These are phyloP conservation scores for Malassezia cuniculi DNA, from an alignment of 1,284 basidiomycete species.

Conservation along the genomic window DNA sequence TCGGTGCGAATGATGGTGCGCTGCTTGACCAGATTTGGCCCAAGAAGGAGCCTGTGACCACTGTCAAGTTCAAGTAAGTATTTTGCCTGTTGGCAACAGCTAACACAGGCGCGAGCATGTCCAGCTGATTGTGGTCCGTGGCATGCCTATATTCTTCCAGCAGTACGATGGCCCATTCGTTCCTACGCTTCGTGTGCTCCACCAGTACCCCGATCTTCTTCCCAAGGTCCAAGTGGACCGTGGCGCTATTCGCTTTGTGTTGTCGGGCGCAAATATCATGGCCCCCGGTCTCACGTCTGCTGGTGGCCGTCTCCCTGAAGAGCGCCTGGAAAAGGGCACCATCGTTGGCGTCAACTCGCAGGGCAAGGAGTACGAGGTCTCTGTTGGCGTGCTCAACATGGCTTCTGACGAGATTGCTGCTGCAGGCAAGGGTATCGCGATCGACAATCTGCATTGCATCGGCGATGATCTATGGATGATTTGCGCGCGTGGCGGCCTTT, in stretches of 20 bases:
- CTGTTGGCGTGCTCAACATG: conserved; percentile 71
- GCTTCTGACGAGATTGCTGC: conserved; percentile 75
- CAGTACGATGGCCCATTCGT: conserved; percentile 87
- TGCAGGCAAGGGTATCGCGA: conserved; percentile 77
- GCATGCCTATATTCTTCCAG: conserved; percentile 85
- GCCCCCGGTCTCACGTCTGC: conserved; percentile 77
- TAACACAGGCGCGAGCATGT: conserved; percentile 74
- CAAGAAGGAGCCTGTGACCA: conserved; percentile 86
- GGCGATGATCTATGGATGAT: conserved; percentile 50
- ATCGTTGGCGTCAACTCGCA: conserved; percentile 82
- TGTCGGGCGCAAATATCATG: conserved; percentile 54
- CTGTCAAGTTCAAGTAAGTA: conserved; percentile 75
- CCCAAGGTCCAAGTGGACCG: conserved; percentile 82
- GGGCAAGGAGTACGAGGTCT: conserved; percentile 87
- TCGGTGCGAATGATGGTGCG: conserved; percentile 50
- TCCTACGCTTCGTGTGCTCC: conserved; percentile 74
- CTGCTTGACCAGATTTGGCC: conserved; percentile 85
- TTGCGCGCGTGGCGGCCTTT: conserved; percentile 10
- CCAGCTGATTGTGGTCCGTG: conserved; percentile 75
- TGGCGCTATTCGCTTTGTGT: conserved; percentile 91
- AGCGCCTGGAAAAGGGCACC: conserved; percentile 56
- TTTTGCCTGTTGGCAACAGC: neutral
- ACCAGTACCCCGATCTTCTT: conserved; percentile 82
- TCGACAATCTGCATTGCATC: conserved; percentile 70
- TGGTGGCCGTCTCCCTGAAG: conserved; percentile 72